A percentile compares a stretch with the other conserved stretches of the same genome.
phyloP scores from a whole-genome alignment of 441 rosid genomes.

The Populus hybrid region DNA sequence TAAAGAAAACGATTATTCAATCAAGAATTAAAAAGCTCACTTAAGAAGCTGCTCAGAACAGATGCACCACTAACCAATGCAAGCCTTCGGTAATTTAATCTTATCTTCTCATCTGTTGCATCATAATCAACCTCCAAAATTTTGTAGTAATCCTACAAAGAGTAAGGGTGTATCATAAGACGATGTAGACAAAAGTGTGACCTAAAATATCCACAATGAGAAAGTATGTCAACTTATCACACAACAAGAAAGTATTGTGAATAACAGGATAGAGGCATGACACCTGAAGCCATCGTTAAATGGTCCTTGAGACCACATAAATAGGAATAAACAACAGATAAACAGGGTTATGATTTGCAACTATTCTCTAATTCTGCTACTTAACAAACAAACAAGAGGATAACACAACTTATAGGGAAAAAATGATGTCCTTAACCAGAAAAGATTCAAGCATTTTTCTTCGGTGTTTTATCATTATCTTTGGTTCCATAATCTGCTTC shows the following conservation, averaged over 20 bases:
- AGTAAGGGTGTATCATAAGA: constrained; percentile 21
- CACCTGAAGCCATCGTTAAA: neutral
- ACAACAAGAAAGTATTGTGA: too few relatives aligned
- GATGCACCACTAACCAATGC: constrained; percentile 56
- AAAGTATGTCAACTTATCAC: neutral
- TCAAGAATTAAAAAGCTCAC: constrained; percentile 20
- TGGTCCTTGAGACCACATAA: neutral
- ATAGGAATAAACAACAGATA: neutral
- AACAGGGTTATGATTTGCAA: neutral
- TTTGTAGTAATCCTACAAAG: constrained; percentile 67
- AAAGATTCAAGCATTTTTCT: constrained; percentile 1
- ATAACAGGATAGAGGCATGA: neutral
- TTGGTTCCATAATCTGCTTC: neutral
- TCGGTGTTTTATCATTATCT: neutral
- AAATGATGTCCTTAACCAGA: neutral
- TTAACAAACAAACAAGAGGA: neutral
- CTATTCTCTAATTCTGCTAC: neutral
- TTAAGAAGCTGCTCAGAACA: constrained; percentile 21
- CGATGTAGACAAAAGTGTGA: constrained; percentile 2
- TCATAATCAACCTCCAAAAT: constrained; percentile 74
- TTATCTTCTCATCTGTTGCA: constrained; percentile 74
- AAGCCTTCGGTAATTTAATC: constrained; percentile 66
- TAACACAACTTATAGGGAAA: neutral
- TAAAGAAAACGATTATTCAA: constrained; percentile 8
- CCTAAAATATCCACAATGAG: constrained; percentile 3